Evolutionary conservation across 495 filamentous ascomycete genomes (phyloP), one percentile per base, ranked within the genome.

Genomic region (Penicillium simplicissimum): DNA sequence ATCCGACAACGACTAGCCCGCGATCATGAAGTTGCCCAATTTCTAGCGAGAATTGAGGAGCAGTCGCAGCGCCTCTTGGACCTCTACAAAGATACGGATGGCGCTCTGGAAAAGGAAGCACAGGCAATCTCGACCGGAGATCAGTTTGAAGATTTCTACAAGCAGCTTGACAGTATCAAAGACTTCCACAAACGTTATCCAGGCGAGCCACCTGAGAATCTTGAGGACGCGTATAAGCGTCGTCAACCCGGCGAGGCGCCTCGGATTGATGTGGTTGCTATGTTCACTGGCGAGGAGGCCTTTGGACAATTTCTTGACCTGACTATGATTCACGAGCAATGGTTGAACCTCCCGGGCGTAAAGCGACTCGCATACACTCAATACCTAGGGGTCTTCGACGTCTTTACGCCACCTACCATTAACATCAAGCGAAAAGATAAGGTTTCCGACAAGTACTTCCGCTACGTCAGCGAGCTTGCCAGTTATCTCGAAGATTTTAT

Each of bases 261-360:
- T 17, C 78, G 79, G 1, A 83, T 81, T 63, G 85, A 93, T 48
- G 86, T 97, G 57, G 93, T 97, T 65, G 86, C 82, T 55, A 90
- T 97, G 88, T 98, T 98, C 71, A 95, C 92, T 1, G 96, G 95
- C 19, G 95, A 98, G 75, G 95, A 98, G 73, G 87, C 87, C 3
- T 96, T 88, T 66, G 95, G 95, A 28, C 88, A 91, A 58, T 98
- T 88, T 71, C 86, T 98, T 64, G 95, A 98, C 74, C 76, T 98
- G 53, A 94, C 90, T 25, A 81, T 73, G 45, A 79, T 87, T 60
- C 95, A 98, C 67, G 93, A 97, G 68, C 81, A 89, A 10, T 98
- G 92, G 68, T 81, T 97, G 45, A 98, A 98, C 65, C 81, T 98
- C 2, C 90, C 91, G 0, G 86, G 88, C 17, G 82, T 92, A 0